Conservation (phyloP, 352 stramenopile species). For the Phytophthora europaea region DNA sequence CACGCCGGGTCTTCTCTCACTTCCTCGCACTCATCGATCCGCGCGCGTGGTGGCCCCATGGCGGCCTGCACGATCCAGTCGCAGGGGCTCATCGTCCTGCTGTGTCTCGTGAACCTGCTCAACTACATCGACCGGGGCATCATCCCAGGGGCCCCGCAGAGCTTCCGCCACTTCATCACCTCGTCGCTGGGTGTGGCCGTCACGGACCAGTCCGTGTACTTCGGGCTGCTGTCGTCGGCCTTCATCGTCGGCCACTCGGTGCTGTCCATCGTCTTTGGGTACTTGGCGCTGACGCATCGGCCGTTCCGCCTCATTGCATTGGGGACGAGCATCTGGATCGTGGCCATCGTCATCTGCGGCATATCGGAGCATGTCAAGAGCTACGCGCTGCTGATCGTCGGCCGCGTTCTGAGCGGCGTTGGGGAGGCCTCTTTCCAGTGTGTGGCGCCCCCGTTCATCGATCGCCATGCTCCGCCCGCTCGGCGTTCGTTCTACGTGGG, state of each 20-base stretch:
- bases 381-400: conserved; percentile 83
- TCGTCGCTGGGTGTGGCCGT: conserved; percentile 47
- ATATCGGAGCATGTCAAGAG: conserved; percentile 63
- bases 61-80: conserved; percentile 34
- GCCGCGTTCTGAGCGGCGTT: conserved; percentile 81
- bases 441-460: conserved; percentile 89
- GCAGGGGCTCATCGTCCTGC: conserved; percentile 70
- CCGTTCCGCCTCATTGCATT: conserved; percentile 83
- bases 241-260: conserved; percentile 93
- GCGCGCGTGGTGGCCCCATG: conserved; percentile 15
- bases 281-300: conserved; percentile 75
- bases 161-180: conserved; percentile 85
- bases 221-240: conserved; percentile 78
- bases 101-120: conserved; percentile 92
- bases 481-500: conserved; percentile 84
- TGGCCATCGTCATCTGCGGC: conserved; percentile 77
- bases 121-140: conserved; percentile 97
- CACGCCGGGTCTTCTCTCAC: not conserved
- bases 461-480: conserved; percentile 66
- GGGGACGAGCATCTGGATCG: conserved; percentile 82
- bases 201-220: conserved; percentile 55
- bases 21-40: conserved; percentile 22
- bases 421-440: conserved; percentile 90
- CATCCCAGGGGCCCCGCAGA: conserved; percentile 87
- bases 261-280: conserved; percentile 82